Evolutionary conservation across 495 filamentous ascomycete species (phyloP).

Genomic region (Aspergillus haitiensis): DNA sequence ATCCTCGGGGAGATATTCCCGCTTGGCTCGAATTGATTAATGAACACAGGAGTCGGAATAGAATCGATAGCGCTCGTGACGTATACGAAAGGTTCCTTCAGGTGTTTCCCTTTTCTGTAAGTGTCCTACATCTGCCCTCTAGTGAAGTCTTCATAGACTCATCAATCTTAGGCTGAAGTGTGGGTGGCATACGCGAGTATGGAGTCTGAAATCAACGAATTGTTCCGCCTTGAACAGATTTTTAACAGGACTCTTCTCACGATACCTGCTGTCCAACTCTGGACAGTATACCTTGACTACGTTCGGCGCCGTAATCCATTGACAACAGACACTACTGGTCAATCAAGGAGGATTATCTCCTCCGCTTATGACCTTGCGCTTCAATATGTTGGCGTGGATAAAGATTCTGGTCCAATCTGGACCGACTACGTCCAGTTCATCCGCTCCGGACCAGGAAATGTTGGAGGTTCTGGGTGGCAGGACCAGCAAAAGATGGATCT

Average conservation of each 20-base stretch:
- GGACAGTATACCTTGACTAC: conserved; percentile 93
- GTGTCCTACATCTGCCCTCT: conserved; percentile 38
- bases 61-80: conserved; percentile 75
- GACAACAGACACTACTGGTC: conserved; percentile 71
- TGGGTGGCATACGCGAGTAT: conserved; percentile 84
- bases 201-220: conserved; percentile 81
- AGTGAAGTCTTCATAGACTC: conserved; percentile 15
- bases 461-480: conserved; percentile 87
- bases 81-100: conserved; percentile 84
- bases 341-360: conserved; percentile 70
- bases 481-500: conserved; percentile 97
- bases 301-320: conserved; percentile 87
- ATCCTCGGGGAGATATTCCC: conserved; percentile 85
- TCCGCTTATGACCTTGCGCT: conserved; percentile 90
- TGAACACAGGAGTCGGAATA: conserved; percentile 79
- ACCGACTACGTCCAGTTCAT: conserved; percentile 90
- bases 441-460: conserved; percentile 75
- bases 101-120: conserved; percentile 86
- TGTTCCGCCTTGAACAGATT: conserved; percentile 73
- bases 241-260: conserved; percentile 72
- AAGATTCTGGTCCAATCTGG: conserved; percentile 89
- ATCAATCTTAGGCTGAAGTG: conserved; percentile 68
- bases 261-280: conserved; percentile 78
- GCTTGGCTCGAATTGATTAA: conserved; percentile 86
- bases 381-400: conserved; percentile 86